Evolutionary conservation across 805 yeast species (phyloP).

Genomic region (Yamadazyma sp.): DNA sequence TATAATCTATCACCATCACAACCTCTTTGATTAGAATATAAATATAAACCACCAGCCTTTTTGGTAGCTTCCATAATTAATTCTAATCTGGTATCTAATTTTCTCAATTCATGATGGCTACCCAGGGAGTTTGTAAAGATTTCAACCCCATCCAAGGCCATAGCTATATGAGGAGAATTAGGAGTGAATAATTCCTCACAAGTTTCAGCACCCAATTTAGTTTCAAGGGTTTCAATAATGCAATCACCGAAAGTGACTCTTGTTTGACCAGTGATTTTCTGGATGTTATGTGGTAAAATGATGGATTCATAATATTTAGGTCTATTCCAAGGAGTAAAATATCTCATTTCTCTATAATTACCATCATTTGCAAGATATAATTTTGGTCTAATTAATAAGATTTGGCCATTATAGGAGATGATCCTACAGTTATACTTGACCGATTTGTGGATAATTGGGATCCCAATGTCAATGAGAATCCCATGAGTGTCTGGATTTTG

Average conservation of each 20-base stretch:
- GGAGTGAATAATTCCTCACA: slow-evolving; percentile 98
- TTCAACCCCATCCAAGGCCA: slow-evolving; percentile 97
- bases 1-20: slow-evolving; percentile 97
- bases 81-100: slow-evolving; percentile 78
- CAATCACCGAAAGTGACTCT: slow-evolving; percentile 88
- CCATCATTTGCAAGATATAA: slow-evolving; percentile 95
- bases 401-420: slow-evolving; percentile 72
- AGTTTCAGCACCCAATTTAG: slow-evolving; percentile 95
- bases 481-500: slow-evolving; percentile 65
- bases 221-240: slow-evolving; percentile 76
- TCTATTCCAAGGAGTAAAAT: slow-evolving; percentile 91
- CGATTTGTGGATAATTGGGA: slow-evolving; percentile 87
- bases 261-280: slow-evolving; percentile 61
- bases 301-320: slow-evolving; percentile 72
- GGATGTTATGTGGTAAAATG: slow-evolving; percentile 68
- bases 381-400: slow-evolving; percentile 87
- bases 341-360: slow-evolving; percentile 96
- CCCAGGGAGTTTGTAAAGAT: slow-evolving; percentile 95
- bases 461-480: slow-evolving; percentile 85
- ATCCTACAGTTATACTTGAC: slow-evolving; percentile 91
- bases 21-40: slow-evolving; percentile 93
- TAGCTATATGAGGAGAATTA: slow-evolving; percentile 85
- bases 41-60: slow-evolving; percentile 93
- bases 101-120: slow-evolving; percentile 94
- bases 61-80: slow-evolving; percentile 89